A percentile compares a stretch with the other conserved stretches of the same genome.
phyloP scores from a whole-genome alignment of 768 basidiomycete genomes.

The Leccinum incarnatum region DNA sequence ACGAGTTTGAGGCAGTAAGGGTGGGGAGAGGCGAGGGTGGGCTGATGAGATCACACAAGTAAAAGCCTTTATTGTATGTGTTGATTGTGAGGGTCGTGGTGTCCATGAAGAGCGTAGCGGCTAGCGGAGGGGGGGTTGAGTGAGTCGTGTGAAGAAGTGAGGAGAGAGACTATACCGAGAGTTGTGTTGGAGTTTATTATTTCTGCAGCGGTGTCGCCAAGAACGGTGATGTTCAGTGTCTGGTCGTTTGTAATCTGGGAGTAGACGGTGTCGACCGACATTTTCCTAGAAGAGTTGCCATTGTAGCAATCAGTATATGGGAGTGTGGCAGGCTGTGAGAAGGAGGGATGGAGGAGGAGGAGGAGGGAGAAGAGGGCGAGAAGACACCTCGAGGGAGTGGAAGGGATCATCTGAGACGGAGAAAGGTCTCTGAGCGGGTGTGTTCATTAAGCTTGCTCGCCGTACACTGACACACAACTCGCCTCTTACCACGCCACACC shows the following conservation, averaged over 20 bases:
- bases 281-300: slow-evolving; percentile 51
- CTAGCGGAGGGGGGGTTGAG: slow-evolving; percentile 11
- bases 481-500: slow-evolving; percentile 19
- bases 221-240: slow-evolving; percentile 64
- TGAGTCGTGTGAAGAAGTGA: not conserved
- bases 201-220: slow-evolving; percentile 59
- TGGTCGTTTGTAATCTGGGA: slow-evolving; percentile 58
- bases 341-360: slow-evolving; percentile 18
- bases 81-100: slow-evolving; percentile 77
- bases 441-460: slow-evolving; percentile 15
- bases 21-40: slow-evolving; percentile 71
- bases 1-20: slow-evolving; percentile 32
- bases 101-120: slow-evolving; percentile 86
- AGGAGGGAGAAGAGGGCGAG: slow-evolving; percentile 9
- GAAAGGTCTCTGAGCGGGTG: slow-evolving; percentile 1
- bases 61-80: slow-evolving; percentile 67
- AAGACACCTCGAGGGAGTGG: slow-evolving; percentile 1
- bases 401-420: not conserved
- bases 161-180: slow-evolving; percentile 49
- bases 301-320: slow-evolving; percentile 70
- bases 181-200: slow-evolving; percentile 62
- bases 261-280: slow-evolving; percentile 68
- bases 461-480: not conserved
- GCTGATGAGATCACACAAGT: slow-evolving; percentile 74
- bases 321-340: slow-evolving; percentile 59